A percentile compares a stretch with the other conserved stretches of the same genome.
Evolutionary conservation across 257 asterid species (phyloP).

Genomic region (Fraxinus anomala): DNA sequence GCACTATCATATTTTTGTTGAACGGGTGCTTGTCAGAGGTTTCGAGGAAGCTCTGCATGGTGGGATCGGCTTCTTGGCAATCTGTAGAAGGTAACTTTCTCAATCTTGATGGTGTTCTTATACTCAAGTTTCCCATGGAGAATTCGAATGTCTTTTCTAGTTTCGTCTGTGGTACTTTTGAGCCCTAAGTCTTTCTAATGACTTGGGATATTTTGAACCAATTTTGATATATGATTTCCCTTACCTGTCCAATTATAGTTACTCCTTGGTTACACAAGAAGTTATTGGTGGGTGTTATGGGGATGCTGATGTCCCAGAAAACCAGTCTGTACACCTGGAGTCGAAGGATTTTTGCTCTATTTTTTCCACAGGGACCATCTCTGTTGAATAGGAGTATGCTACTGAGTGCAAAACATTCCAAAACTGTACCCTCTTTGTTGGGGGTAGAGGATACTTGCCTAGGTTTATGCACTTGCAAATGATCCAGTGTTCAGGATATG

Average conservation of each 20-base stretch:
- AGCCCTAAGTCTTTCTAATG: constrained; percentile 33
- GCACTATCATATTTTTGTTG: constrained; percentile 32
- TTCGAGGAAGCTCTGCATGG: constrained; percentile 60
- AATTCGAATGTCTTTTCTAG: constrained; percentile 37
- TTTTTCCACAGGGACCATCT: not conserved
- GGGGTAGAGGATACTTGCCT: constrained; percentile 33
- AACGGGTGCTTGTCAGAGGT: constrained; percentile 56
- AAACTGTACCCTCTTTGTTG: constrained; percentile 38
- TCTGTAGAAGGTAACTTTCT: constrained; percentile 27
- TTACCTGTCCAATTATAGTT: constrained; percentile 30
- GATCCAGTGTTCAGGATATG: constrained; percentile 45
- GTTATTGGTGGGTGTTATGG: constrained; percentile 13
- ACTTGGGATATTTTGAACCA: constrained; percentile 48
- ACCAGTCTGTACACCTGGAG: constrained; percentile 31
- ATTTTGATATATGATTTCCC: constrained; percentile 47
- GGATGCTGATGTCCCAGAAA: constrained; percentile 19
- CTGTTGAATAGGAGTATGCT: constrained; percentile 44
- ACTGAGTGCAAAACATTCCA: constrained; percentile 29
- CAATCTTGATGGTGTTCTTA: constrained; percentile 49
- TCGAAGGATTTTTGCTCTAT: constrained; percentile 34
- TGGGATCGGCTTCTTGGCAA: constrained; percentile 43
- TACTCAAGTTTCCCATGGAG: constrained; percentile 35
- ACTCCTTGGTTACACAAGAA: constrained; percentile 36
- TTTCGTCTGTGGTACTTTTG: constrained; percentile 46
- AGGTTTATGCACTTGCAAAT: constrained; percentile 33